Base-by-base conservation (phyloP, 148 eudicot species). In the Fagopyrum tataricum region DNA sequence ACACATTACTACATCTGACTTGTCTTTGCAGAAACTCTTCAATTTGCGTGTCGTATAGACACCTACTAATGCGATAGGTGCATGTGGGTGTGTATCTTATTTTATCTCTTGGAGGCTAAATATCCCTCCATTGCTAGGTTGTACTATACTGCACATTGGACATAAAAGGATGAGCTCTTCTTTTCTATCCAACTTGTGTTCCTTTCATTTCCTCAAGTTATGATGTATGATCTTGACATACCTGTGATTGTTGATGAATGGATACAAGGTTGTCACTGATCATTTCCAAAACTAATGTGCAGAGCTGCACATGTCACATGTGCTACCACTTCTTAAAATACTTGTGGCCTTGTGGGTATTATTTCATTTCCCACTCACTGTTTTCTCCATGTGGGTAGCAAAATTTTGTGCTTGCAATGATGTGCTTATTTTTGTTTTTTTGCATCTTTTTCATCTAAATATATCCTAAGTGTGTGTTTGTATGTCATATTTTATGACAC, bases 241-340 rank as follows among this genome's bases (percentile, higher is more conserved):
- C 37, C 64, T 58, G 31, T n/a, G 24, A 58, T 21, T 20, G 37
- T 10, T 0, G 1, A 31, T 64, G 69, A 37, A 64, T 64, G 69
- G 69, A 64, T 64, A 64, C 69, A 64, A 64, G 69, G 69, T 31
- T 64, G 69, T 64, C 43, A 31, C 44, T 37, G 43, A 64, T 64
- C 69, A 37, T 64, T 13, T 9, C 68, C 37, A 31, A 26, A 62
- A 62, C 6, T 37, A 13, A 31, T 31, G 43, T 62, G 42, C 42
- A 26, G 18, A 26, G 14, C 15, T 62, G n/a, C 69, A 64, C 69
- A 64, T 64, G 69, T 64, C 67, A 64, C 69, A 64, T 64, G 44
- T 37, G 69, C 69, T 64, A 14, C 69, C 69, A 64, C 44, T 64
- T 31, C 1, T 64, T 64, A 5, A 59, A 37, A 31, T 64, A 64